Percentiles rank a stretch among this genome's conserved stretches.
These are phyloP conservation scores for Conringia planisiliqua DNA, from an alignment of 345 rosid species.

Conservation along the genomic window DNA sequence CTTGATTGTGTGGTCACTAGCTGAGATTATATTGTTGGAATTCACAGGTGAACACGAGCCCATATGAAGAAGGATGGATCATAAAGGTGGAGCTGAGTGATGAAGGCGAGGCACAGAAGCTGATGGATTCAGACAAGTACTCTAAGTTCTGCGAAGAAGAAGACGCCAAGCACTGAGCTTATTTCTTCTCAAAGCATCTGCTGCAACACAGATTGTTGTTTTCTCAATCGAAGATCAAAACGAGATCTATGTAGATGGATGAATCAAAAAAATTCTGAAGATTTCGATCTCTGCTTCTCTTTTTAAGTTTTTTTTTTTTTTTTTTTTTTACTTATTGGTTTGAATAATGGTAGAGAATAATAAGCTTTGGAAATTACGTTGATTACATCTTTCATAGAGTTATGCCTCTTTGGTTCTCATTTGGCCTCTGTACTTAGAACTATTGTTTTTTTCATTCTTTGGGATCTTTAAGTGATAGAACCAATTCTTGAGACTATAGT, in stretches of 20 bases:
- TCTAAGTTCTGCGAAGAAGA: constrained; percentile 94
- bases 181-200: not conserved
- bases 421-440: not conserved
- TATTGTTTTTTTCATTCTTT: not conserved
- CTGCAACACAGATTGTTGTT: constrained; percentile 1
- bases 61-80: constrained; percentile 84
- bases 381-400: not conserved
- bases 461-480: not conserved
- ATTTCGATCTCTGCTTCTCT: not conserved
- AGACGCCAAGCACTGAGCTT: constrained; percentile 69
- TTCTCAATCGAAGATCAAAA: not conserved
- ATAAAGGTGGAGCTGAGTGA: constrained; percentile 67
- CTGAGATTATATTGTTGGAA: not conserved
- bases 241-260: not conserved
- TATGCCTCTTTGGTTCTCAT: not conserved
- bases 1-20: not conserved
- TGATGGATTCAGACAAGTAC: constrained; percentile 80
- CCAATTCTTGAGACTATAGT: too few species aligned
- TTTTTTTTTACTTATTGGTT: not conserved
- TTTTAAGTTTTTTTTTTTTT: not conserved
- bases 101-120: constrained; percentile 51
- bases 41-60: constrained; percentile 75
- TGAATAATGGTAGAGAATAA: constrained; percentile 24
- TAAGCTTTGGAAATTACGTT: not conserved
- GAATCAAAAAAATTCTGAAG: constrained; percentile 5